Conservation (phyloP, 768 basidiomycete species). For the Amanita rubescens region DNA sequence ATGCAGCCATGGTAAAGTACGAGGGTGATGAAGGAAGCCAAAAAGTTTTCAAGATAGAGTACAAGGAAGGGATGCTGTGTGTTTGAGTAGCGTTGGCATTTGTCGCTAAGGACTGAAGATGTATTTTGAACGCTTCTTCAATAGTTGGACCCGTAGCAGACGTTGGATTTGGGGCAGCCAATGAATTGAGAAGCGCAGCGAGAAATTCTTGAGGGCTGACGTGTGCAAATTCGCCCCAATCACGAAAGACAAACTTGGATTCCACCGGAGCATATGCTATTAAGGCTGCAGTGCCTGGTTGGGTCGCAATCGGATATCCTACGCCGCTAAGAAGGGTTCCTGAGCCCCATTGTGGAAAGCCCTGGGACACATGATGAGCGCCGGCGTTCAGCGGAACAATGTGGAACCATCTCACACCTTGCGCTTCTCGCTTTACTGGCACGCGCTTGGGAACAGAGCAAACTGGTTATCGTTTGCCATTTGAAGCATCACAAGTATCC, state of each 20-base stretch:
- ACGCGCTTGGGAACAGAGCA: conserved; percentile 49
- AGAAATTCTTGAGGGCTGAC: conserved; percentile 53
- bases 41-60: conserved; percentile 74
- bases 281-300: conserved; percentile 20
- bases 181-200: conserved; percentile 44
- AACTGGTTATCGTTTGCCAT: no score
- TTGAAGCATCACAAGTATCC: no score
- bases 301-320: conserved; percentile 17
- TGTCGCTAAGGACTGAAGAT: conserved; percentile 57
- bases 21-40: conserved; percentile 77
- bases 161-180: conserved; percentile 57
- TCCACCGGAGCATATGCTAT: conserved; percentile 30
- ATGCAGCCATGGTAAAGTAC: conserved; percentile 71
- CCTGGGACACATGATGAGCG: background rate
- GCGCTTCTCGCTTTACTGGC: conserved; percentile 20
- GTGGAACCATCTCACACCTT: conserved; percentile 8
- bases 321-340: conserved; percentile 14
- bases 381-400: background rate
- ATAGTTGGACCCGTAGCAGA: conserved; percentile 55
- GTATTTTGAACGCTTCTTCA: conserved; percentile 75
- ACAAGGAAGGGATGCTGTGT: conserved; percentile 59
- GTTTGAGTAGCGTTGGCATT: conserved; percentile 35
- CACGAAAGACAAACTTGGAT: conserved; percentile 46
- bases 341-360: conserved; percentile 9
- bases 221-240: conserved; percentile 57